These are phyloP conservation scores for Kluyveromyces wickerhamii DNA, from an alignment of 805 yeast species.

Conservation along the genomic window DNA sequence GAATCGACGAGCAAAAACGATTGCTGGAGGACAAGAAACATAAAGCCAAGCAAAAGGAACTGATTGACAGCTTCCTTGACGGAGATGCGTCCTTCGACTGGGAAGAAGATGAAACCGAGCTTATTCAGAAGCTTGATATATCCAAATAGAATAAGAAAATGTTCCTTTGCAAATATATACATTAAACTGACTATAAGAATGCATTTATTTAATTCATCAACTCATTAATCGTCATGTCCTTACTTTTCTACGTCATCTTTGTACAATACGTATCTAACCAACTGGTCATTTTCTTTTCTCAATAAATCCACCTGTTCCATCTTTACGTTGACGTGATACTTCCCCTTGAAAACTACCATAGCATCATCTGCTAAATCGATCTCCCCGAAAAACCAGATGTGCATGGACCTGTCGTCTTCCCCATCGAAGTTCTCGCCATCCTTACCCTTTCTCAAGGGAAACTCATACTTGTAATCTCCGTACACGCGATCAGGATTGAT, in stretches of 20 bases:
- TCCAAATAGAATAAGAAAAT: no score
- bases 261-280: conserved; percentile 23
- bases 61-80: conserved; percentile 24
- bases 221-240: no score
- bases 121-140: conserved; percentile 15
- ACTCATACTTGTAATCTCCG: conserved; percentile 24
- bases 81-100: conserved; percentile 21
- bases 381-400: conserved; percentile 27
- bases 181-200: no score
- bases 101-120: conserved; percentile 26
- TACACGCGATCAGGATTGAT: conserved; percentile 19
- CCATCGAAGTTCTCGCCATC: conserved; percentile 1
- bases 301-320: conserved; percentile 25
- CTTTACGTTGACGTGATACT: conserved; percentile 26
- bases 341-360: conserved; percentile 23
- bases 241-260: no score
- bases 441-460: conserved; percentile 18
- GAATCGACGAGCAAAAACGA: conserved; percentile 25
- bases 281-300: conserved; percentile 20
- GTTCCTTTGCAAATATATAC: no score
- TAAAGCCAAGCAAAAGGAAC: conserved; percentile 21
- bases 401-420: conserved; percentile 17
- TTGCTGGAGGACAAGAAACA: conserved; percentile 18
- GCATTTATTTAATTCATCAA: no score
- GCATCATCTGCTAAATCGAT: conserved; percentile 18